A percentile compares a stretch with the other conserved stretches of the same genome.
phyloP scores from a whole-genome alignment of 1,139 yeast genomes.

The Yamadazyma friedrichii region DNA sequence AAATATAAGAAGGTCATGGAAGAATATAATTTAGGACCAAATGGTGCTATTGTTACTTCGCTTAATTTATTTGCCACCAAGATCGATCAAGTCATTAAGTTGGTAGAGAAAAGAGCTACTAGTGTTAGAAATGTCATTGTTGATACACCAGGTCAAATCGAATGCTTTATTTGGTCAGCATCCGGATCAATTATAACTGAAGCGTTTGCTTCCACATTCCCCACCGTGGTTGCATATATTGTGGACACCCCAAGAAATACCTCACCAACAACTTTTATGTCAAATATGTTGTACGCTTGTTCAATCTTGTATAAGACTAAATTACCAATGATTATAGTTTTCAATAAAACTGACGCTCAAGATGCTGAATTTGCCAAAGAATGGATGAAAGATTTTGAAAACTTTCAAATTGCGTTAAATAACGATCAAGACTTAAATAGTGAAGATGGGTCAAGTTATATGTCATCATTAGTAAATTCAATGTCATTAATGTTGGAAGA shows the following conservation, averaged over 20 bases:
- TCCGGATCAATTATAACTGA: constrained; percentile 96
- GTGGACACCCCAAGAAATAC: constrained; percentile 95
- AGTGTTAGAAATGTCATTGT: constrained; percentile 70
- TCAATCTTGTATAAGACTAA: constrained; percentile 94
- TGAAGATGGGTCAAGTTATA: constrained; percentile 75
- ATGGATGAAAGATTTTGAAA: constrained; percentile 97
- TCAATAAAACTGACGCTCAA: constrained; percentile 90
- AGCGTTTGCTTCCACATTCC: constrained; percentile 93
- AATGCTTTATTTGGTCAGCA: constrained; percentile 96
- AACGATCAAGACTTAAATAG: constrained; percentile 62
- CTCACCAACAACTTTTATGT: constrained; percentile 94
- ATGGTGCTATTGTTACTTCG: constrained; percentile 97
- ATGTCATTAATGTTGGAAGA: constrained; percentile 97
- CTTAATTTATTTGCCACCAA: constrained; percentile 90
- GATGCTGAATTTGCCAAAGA: constrained; percentile 86
- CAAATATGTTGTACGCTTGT: constrained; percentile 97
- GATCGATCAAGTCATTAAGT: constrained; percentile 87
- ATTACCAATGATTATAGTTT: constrained; percentile 94
- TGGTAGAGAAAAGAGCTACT: constrained; percentile 79
- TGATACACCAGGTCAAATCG: constrained; percentile 99
- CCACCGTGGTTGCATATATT: constrained; percentile 92
- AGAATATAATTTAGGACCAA: constrained; percentile 88
- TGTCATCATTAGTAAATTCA: constrained; percentile 90
- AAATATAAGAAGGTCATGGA: constrained; percentile 97
- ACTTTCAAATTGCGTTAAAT: constrained; percentile 76